Conservation (phyloP, 306 rosid genomes). For the Benincasa hispida region DNA sequence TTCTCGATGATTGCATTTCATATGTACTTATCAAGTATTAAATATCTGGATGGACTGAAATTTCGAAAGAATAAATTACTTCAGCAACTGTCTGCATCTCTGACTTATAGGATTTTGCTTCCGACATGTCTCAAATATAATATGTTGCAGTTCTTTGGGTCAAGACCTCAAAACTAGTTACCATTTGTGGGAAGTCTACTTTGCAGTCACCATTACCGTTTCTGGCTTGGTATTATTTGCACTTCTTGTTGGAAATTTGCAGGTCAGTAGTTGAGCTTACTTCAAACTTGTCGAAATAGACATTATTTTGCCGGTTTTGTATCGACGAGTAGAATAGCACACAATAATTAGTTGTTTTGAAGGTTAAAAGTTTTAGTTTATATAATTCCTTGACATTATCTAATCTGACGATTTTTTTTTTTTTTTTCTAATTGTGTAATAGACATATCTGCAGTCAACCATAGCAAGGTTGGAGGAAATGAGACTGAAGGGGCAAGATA, state of each 20-base stretch:
- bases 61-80: not conserved
- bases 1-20: not conserved
- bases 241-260: conserved; percentile 26
- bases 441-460: conserved; percentile 60
- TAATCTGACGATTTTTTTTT: not conserved
- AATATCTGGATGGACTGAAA: not conserved
- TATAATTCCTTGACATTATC: not conserved
- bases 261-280: conserved; percentile 9
- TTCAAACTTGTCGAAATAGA: not conserved
- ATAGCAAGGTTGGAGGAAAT: conserved; percentile 40
- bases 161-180: conserved; percentile 15
- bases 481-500: conserved; percentile 11
- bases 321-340: not conserved
- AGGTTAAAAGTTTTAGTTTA: not conserved
- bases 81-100: not conserved
- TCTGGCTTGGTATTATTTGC: conserved; percentile 20
- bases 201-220: conserved; percentile 13
- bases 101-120: not conserved
- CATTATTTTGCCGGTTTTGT: not conserved
- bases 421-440: not conserved
- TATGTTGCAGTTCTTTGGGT: conserved; percentile 16
- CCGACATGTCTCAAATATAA: not conserved
- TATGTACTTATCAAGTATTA: not conserved
- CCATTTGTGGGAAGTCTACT: conserved; percentile 14
- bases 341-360: not conserved